Evolutionary conservation across 2,329 filamentous ascomycete genomes (phyloP), one percentile per base, ranked within the genome.

Genomic region (Lachnellula subtilissima): DNA sequence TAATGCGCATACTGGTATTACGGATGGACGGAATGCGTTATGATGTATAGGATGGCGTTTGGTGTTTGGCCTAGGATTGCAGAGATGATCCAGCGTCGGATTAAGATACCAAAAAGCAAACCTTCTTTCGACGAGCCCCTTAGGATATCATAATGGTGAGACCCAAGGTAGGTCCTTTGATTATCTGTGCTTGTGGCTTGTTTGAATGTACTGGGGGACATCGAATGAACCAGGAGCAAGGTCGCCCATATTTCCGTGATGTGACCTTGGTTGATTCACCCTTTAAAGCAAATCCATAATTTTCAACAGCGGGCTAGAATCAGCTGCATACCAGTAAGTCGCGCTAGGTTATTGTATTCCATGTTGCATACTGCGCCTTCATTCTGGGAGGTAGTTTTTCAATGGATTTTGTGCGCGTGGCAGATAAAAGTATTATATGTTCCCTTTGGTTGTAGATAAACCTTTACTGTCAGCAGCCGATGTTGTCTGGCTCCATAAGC

Each of bases 1-100:
- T 68, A 54, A 62, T 59, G 50, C 55, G 47, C 48, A 45, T 52
- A 47, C 48, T 36, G 25, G n/a, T 22, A 36, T 50, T 17, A 37
- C 23, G 39, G 37, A n/a, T n/a, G 47, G 45, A 46, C n/a, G 17
- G 23, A 32, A 50, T 50, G 46, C 54, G 52, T 32, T 25, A 57
- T 46, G 47, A 51, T 32, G 37, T 53, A 36, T 48, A 50, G 46
- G 53, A 46, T 52, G 52, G 54, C 46, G 52, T 55, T 54, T 42
- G 54, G 52, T 48, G 53, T 58, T 55, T 25, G 37, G 37, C 15
- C 6, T 40, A 40, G 14, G 15, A 40, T 40, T 40, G 37, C 42
- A 45, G 11, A 25, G 12, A n/a, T 43, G 8, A 28, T 22, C 12
- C 19, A 50, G 48, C 36, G 39, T 25, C 36, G 17, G 17, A 15